Base-by-base conservation (phyloP, 2,329 filamentous ascomycete species). In the Rosellinia necatrix region DNA sequence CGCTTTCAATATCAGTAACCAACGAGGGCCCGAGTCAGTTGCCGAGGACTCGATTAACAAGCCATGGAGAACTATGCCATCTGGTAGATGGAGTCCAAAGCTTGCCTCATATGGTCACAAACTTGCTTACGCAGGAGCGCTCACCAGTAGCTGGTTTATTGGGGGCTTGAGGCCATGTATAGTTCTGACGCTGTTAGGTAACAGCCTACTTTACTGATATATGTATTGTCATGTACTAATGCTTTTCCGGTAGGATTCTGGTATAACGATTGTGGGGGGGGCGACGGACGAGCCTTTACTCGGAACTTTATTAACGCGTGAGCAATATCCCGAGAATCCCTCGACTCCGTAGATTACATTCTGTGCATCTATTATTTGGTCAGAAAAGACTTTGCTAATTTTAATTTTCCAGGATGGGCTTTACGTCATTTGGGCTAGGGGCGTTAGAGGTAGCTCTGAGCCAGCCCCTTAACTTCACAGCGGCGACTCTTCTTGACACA, bases 61-160 rank as follows among this genome's bases (percentile, higher is more conserved):
- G 48, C 70, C 70, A 1, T 72, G 70, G 70, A 56, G 70, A 2
- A 64, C 70, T 0, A 51, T 72, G 27, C 71, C 38, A 64, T 68
- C 8, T 22, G 55, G 13, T 40, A 54, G 2, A 56, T 68, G 37
- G 61, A 68, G 1, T 58, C 62, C 3, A 30, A 15, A 4, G 24
- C 59, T 25, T 57, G 15, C 61, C 62, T 4, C 49, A 17, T 34
- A 50, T 15, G 38, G 10, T 3, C 34, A 70, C n/a, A 29, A 17
- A 4, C 8, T 49, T 3, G n/a, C 19, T 3, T 55, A 55, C 17
- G 12, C 22, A 6, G n/a, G 9, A 3, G 53, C 38, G 12, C 5
- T 38, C 2, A 3, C 44, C 8, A n/a, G 19, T 13, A 56, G 53
- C 29, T 46, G 30, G 30, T 17, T n/a, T 12, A 38, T 50, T 10